Evolutionary conservation across 805 yeast genomes (phyloP), one percentile per base, ranked within the genome.

Genomic region (Ogataea glucozyma): DNA sequence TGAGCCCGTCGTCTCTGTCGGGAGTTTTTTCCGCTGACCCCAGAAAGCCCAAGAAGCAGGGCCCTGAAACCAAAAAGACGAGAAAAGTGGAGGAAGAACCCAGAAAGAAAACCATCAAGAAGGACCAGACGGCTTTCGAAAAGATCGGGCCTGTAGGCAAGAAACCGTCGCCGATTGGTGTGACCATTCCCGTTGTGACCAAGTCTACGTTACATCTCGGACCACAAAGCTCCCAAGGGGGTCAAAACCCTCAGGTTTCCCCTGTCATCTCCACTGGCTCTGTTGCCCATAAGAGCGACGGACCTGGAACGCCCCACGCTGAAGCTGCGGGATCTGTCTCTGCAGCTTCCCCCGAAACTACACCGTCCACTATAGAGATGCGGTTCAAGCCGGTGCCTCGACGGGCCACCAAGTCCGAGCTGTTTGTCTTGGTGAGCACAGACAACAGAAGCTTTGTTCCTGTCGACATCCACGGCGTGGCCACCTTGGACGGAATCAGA

Each of bases 371-470:
- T n/a, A n/a, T n/a, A n/a, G n/a, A n/a, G n/a, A 4, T 21, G 12
- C 32, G 32, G 6, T 32, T 21, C 5, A 57, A 44, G 17, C 51
- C 49, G 38, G 38, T 31, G 11, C 62, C 61, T 3, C 67, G n/a
- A n/a, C n/a, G n/a, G n/a, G n/a, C 66, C 29, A 55, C 54, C 10
- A 70, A 19, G 5, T n/a, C 32, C 21, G 32, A 13, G 7, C 32
- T 30, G 4, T 30, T 64, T 47, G 64, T 87, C 3, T 63, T 89
- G 38, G 76, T 78, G 0, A 83, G 96, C 0, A 62, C 64, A n/a
- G 90, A 90, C 58, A 82, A 83, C 51, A 53, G 52, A 12, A 64
- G 61, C 11, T 90, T 78, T 57, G 62, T 65, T 8, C 75, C 86
- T 0, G 60, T 86, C 2, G 66, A 75, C 30, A 57, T 71, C 12